Evolutionary conservation across 768 basidiomycete species (phyloP), one percentile per base, ranked within the genome.

Genomic region (Coprinopsis marcescibilis): DNA sequence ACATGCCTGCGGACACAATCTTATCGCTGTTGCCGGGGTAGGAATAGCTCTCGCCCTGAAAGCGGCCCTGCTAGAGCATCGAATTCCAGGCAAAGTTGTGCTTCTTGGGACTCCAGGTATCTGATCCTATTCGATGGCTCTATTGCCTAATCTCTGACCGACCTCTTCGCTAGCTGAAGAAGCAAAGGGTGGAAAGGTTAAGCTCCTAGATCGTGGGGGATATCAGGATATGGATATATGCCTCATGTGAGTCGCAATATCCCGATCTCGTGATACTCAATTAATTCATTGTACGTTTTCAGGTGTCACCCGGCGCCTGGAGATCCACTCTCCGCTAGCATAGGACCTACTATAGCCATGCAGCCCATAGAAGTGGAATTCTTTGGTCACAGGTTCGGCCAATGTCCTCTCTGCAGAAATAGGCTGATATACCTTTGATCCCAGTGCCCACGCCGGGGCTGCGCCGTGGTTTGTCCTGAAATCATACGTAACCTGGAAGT

Each of bases 151-250:
- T 21, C 38, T 40, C 27, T 50, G 38, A 49, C 52, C 57, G 4
- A 57, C 23, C 52, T 38, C 8, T 42, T 37, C 36, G 23, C 39
- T 38, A 86, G 89, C 82, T 23, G 89, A 92, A 64, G 89, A 92
- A 66, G 65, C 67, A 10, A 84, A 85, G 8, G 85, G 80, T 10
- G 90, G 90, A 12, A 93, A 93, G 65, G 70, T 83, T 38, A 73
- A 77, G 25, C 67, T 93, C 17, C 68, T 91, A 10, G 76, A 90
- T 50, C 72, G 75, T 13, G 89, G 89, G 30, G 90, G 74, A 12
- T 93, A 93, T 64, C 62, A 76, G 14, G 84, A 77, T 15, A 90
- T 93, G 86, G 81, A 91, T 57, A 76, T 75, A 14, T 89, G 89
- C 58, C 58, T 91, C 54, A 89, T 89, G 89, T 83, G 56, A 34